Base-by-base conservation (phyloP, 108 stramenopile genomes). In the Tribonema minus region DNA sequence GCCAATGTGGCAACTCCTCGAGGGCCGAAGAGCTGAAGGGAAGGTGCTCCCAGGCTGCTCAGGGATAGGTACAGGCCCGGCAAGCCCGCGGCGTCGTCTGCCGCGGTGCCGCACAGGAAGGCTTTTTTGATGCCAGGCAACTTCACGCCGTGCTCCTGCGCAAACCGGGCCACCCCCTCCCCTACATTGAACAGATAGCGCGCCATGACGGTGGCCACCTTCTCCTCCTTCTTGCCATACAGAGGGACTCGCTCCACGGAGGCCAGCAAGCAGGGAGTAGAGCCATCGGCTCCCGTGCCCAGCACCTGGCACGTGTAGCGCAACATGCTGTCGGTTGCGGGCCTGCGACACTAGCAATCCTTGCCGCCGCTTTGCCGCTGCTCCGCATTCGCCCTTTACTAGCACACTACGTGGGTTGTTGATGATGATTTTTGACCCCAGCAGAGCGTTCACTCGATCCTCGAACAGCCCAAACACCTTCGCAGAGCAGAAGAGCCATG, bases 171-270 rank as follows among this genome's bases (percentile, higher is more conserved):
- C 25, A 60, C 66, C 38, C 77, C 77, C 54, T 79, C 77, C 9
- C 77, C 77, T 5, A 79, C 68, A 27, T 79, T 79, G 68, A 79
- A 79, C 2, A 79, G 68, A 23, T 79, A 79, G 31, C 77, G 66
- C 12, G 41, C 34, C 26, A 79, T 39, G 25, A 79, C 59, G 26
- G 41, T 79, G 38, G 58, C 62, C 58, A 61, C 67, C 20, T 30
- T 68, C 23, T 40, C 67, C 36, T 32, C 68, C 30, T 31, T 60
- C 28, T 68, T 68, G 29, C 77, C 58, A 37, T 79, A 79, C 59
- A 58, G 68, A 2, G 77, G 77, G 5, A 59, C 38, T 27, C 60
- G 58, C 60, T 79, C 77, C 28, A 79, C 68, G 32, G 77, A 79
- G 28, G 60, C 77, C 7, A 79, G 20, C 20, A 79, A 68, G 68